These are phyloP conservation scores for Penicillium turbatum DNA, from an alignment of 495 filamentous ascomycete species.

Conservation along the genomic window DNA sequence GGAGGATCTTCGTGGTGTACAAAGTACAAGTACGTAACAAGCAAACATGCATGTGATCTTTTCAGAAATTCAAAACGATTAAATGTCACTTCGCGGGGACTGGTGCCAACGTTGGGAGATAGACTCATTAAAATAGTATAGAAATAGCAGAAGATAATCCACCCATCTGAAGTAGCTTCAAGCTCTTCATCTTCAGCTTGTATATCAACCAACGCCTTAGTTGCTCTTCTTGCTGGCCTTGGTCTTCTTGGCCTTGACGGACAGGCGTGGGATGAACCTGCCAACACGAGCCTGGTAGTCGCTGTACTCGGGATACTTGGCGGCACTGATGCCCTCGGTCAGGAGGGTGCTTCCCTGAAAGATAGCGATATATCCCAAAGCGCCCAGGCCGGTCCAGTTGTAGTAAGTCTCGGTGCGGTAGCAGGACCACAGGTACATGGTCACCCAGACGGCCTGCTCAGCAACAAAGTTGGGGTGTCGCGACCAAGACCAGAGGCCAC, in stretches of 20 bases:
- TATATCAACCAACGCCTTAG: slow-evolving; percentile 14
- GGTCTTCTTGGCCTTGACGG: slow-evolving; percentile 36
- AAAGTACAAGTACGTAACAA: no score
- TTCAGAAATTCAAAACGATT: no score
- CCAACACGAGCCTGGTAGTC: slow-evolving; percentile 80
- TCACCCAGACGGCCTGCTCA: slow-evolving; percentile 88
- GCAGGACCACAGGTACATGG: slow-evolving; percentile 82
- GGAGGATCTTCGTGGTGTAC: no score
- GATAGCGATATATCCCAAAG: slow-evolving; percentile 63
- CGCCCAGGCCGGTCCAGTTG: slow-evolving; percentile 77
- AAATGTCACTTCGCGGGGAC: no score
- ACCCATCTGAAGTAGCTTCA: not conserved
- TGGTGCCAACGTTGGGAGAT: no score
- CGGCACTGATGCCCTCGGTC: slow-evolving; percentile 72
- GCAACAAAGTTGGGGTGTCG: slow-evolving; percentile 93
- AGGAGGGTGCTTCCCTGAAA: slow-evolving; percentile 88
- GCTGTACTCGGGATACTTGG: slow-evolving; percentile 85
- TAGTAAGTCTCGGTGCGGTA: slow-evolving; percentile 62
- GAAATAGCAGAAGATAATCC: not conserved
- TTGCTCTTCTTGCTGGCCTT: slow-evolving; percentile 27
- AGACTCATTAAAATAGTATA: not conserved
- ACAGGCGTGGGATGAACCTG: slow-evolving; percentile 69
- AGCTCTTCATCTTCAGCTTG: not conserved
- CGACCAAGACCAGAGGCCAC: slow-evolving; percentile 78
- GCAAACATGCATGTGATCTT: no score